Percentiles rank a stretch among this genome's conserved stretches.
Conservation (phyloP, 768 basidiomycete genomes). For the Suillus variegatus region DNA sequence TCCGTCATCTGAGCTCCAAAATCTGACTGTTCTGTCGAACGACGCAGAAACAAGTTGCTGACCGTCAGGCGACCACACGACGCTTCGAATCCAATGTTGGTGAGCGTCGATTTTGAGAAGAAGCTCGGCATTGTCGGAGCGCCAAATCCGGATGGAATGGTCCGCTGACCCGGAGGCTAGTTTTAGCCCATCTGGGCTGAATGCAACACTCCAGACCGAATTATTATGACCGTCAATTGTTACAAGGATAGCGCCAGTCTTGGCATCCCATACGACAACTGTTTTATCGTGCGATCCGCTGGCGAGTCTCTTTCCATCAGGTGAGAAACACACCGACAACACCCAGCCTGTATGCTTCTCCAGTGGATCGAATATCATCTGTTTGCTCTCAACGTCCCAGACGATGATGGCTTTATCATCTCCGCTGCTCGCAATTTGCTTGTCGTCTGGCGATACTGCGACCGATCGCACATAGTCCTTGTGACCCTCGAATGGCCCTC, state of each 20-base stretch:
- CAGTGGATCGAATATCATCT: slow-evolving; percentile 28
- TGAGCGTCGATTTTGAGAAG: slow-evolving; percentile 1
- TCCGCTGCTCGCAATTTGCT: slow-evolving; percentile 32
- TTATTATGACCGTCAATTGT: slow-evolving; percentile 2
- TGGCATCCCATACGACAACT: slow-evolving; percentile 4
- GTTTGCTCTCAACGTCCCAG: slow-evolving; percentile 31
- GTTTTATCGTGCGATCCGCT: slow-evolving; percentile 12
- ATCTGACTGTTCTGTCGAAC: slow-evolving; percentile 23
- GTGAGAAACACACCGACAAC: slow-evolving; percentile 10
- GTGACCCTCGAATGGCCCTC: slow-evolving; percentile 31
- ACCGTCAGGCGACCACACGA: slow-evolving; percentile 28
- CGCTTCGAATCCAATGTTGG: slow-evolving; percentile 25
- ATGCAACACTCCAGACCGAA: slow-evolving; percentile 9
- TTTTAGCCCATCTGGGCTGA: slow-evolving; percentile 14
- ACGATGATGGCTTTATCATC: slow-evolving; percentile 32
- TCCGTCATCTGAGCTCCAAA: slow-evolving; percentile 31
- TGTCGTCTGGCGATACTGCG: slow-evolving; percentile 33
- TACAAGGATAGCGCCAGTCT: slow-evolving; percentile 6
- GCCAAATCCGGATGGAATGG: slow-evolving; percentile 11
- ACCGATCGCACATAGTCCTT: slow-evolving; percentile 32
- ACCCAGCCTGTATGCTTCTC: slow-evolving; percentile 4
- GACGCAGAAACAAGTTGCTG: slow-evolving; percentile 16
- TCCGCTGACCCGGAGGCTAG: slow-evolving; percentile 16
- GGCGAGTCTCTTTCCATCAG: slow-evolving; percentile 8
- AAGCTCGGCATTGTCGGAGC: not conserved